Base-by-base conservation (phyloP, 1,284 basidiomycete species). In the Paramarasmius palmivorus region DNA sequence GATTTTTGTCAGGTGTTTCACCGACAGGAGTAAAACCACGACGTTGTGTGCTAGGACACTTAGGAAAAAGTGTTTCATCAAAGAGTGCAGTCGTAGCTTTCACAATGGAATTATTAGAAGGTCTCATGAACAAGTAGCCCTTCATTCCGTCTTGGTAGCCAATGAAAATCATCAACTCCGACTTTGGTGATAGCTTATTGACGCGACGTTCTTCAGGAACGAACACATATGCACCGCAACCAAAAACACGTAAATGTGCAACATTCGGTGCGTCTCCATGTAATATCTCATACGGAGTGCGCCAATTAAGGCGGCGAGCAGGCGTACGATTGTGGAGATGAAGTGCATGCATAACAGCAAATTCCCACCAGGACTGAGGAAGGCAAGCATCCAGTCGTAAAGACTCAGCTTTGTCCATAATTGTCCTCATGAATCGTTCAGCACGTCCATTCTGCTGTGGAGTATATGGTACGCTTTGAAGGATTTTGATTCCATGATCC, bases 291-390 rank as follows among this genome's bases (percentile, higher is more conserved):
- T 23, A 10, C 2, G 41, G 41, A 2, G 41, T 44, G 20, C 25
- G 20, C 41, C 41, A 44, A 3, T 22, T 3, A 6, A 19, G 2
- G 17, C 9, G 3, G 1, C 41, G 41, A 10, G 15, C 10, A 22
- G 41, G 41, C 1, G 65, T 59, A 9, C 59, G 22, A 52, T 71
- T 71, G 39, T 66, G 61, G 7, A 70, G 20, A 56, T 66, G 60
- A 0, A 56, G 40, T 14, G 64, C 61, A 50, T 61, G 49, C 0
- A 19, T 7, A 7, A 66, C 38, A 0, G 65, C 50, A 49, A 67
- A 63, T 36, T 63, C 61, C 68, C 67, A 69, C 54, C 59, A 64
- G 20, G 22, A 40, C 2, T 59, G 42, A 10, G 67, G 68, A n/a
- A 62, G 29, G 36, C 60, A 57, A 2, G 62, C 63, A 14, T 61